Evolutionary conservation across 257 asterid species (phyloP).

Genomic region (Solanum lycopersicoides): DNA sequence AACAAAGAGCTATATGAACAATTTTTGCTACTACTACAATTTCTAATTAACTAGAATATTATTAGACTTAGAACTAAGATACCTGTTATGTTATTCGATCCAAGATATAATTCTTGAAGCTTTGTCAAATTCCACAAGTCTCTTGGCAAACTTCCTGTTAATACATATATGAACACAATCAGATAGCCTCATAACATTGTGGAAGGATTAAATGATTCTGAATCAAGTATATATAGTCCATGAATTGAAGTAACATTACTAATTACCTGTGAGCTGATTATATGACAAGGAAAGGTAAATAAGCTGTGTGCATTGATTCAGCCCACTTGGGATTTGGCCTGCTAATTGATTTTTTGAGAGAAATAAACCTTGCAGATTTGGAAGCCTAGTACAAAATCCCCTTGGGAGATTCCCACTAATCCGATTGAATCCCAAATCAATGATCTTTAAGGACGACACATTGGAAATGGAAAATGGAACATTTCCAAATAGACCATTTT

Average conservation of each 20-base stretch:
- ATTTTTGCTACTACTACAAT: background rate
- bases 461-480: background rate
- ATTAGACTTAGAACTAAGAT: background rate
- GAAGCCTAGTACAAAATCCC: background rate
- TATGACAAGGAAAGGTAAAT: background rate
- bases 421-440: background rate
- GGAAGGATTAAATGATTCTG: background rate
- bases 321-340: constrained; percentile 2
- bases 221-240: background rate
- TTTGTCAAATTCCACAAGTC: constrained; percentile 1
- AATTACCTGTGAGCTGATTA: constrained; percentile 7
- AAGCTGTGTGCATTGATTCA: constrained; percentile 1
- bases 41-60: no score
- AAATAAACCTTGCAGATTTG: background rate
- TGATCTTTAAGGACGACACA: background rate
- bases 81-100: background rate
- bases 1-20: background rate
- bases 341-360: background rate
- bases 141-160: constrained; percentile 3
- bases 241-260: background rate
- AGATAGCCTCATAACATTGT: background rate
- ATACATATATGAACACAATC: background rate
- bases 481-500: constrained; percentile 2
- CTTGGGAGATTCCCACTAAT: background rate
- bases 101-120: background rate